Evolutionary conservation across 2,329 filamentous ascomycete species (phyloP), one percentile per base, ranked within the genome.

Genomic region (Fusarium protoensiforme): DNA sequence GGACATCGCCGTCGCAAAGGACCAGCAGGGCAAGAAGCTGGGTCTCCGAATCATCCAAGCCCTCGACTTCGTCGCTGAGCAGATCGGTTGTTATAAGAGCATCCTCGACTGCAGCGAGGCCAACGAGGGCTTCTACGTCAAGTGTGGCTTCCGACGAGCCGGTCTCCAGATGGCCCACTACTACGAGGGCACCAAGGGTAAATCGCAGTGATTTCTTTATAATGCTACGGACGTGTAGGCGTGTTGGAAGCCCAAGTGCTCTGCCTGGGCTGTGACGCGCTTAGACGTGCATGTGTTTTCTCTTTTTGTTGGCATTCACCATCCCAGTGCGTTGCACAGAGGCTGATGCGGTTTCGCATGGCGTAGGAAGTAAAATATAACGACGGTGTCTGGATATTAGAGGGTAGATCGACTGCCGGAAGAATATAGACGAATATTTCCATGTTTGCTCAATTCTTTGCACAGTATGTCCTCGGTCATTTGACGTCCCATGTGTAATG

Each of bases 111-210:
- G 96, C 87, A 97, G 93, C 75, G 96, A 98, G 84, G 91, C 93
- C 77, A 99, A 98, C 82, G 95, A 98, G 83, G 96, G 95, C 24
- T 98, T 99, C 87, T 99, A 99, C 83, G 89, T 98, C 83, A 98
- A 98, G 88, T 98, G 96, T 84, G 96, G 96, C 67, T 98, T 97
- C 84, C 93, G 94, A 84, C 88, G 94, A 71, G 96, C 95, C 31
- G 96, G 96, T 18, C 85, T 98, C 65, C 94, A 99, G 85, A 98
- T 99, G 96, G 95, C 96, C 48, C 94, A 98, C 86, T 98, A 98
- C 84, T 96, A 97, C 81, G 94, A 92, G 67, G 82, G 79, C 56
- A 80, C 82, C 76, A 88, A 88, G 80, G 85, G 83, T 81, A 88
- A 87, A 79, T 72, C 78, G 20, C 76, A 78, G 74, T 81, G 58